phyloP scores from a whole-genome alignment of 208 protist genomes.

The Wallacemonas rigidus region DNA sequence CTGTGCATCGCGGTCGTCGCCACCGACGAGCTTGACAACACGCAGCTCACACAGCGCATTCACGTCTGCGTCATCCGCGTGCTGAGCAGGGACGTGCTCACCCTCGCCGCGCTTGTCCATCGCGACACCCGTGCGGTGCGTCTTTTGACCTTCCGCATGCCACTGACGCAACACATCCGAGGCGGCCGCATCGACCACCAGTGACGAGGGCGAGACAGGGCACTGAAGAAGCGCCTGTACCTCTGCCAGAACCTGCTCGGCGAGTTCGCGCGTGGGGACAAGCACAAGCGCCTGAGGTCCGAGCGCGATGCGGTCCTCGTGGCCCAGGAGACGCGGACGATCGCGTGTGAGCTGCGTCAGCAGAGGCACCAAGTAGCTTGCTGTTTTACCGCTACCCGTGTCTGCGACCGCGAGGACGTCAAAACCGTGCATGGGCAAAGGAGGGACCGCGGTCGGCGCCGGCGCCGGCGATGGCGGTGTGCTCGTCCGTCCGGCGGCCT shows the following conservation, averaged over 20 bases:
- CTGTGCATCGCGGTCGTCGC: constrained; percentile 59
- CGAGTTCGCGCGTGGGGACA: constrained; percentile 94
- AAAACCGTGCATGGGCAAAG: constrained; percentile 22
- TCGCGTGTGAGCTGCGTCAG: constrained; percentile 63
- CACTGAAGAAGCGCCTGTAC: constrained; percentile 20
- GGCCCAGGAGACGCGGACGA: constrained; percentile 51
- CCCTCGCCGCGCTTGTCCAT: background rate
- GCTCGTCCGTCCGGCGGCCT: background rate
- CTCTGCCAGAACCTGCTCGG: constrained; percentile 83
- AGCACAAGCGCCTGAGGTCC: constrained; percentile 89
- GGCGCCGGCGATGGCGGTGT: background rate
- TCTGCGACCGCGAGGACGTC: constrained; percentile 91
- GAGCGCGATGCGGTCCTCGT: constrained; percentile 55
- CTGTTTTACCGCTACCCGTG: constrained; percentile 95
- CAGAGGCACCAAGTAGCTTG: constrained; percentile 90
- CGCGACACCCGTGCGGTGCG: background rate
- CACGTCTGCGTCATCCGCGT: constrained; percentile 7
- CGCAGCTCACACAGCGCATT: constrained; percentile 63
- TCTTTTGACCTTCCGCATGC: constrained; percentile 12
- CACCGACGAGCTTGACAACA: constrained; percentile 78
- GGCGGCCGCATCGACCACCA: constrained; percentile 20
- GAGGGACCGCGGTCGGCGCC: background rate
- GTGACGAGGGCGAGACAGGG: constrained; percentile 19
- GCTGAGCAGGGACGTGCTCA: too few species aligned
- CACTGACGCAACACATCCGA: constrained; percentile 8